Base-by-base conservation (phyloP, 129 eudicot genomes). In the Oenanthe sinensis region DNA sequence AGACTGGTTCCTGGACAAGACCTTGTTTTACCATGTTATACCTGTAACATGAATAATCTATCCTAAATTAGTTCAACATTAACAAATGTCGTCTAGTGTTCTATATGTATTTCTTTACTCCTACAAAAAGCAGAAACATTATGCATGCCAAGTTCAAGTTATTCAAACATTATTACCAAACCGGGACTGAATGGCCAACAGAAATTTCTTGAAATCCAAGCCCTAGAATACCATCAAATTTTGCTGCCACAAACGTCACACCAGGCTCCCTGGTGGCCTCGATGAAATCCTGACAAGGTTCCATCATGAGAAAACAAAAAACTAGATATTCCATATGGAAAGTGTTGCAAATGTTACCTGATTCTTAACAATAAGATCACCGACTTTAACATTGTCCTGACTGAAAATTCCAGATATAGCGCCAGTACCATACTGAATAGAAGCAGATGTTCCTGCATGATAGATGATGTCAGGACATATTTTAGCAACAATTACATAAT, bases 201-300 rank as follows among this genome's bases (percentile, higher is more conserved):
- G 93, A 88, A 33, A 94, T 87, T 84, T 91, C 98, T 67, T 79
- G 80, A 84, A 91, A 94, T 43, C 98, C 98, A 47, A 94, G 96
- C 47, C 98, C 98, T 80, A 94, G 86, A 75, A 94, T 83, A 45
- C 98, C 98, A 72, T 94, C 98, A 77, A 94, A 94, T 86, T 89
- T 87, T 77, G 96, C 98, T 2, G 78, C 86, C 87, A 88, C 15
- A 75, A 94, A 94, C 50, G 93, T 86, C 52, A 80, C 70, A 78
- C 91, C 74, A 33, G 96, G 91, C 85, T 91, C 97, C 13, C 67
- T 82, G 50, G 96, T 89, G 55, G 98, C 97, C 90, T 94, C 97
- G 14, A 91, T 87, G 68, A 94, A 94, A 71, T 89, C 96, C 98
- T 94, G 74, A 62, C 62, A 47, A 65, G n/a, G 20, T 78, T 30